Conservation (phyloP, 192 early-diverging fungal species). For the Polychytrium aggregatum region DNA sequence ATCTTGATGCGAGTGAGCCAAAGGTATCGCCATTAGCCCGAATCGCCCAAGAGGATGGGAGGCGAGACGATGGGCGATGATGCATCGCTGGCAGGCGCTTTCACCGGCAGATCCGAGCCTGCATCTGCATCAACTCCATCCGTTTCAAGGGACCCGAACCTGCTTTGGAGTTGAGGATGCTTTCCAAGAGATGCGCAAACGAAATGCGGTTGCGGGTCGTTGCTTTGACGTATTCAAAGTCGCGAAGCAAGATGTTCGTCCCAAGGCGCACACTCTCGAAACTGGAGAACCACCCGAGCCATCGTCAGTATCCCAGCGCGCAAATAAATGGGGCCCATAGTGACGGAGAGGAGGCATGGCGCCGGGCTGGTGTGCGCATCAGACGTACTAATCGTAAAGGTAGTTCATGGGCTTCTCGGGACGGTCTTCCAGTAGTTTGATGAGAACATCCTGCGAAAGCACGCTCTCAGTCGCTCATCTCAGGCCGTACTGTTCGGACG, state of each 20-base stretch:
- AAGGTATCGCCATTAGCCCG: background rate
- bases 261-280: constrained; percentile 18
- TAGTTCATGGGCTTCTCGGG: constrained; percentile 10
- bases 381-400: constrained; percentile 15
- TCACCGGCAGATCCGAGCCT: background rate
- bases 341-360: no score
- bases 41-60: background rate
- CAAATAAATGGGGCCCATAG: background rate
- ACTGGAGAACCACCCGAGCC: constrained; percentile 1
- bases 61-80: background rate
- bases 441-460: constrained; percentile 8
- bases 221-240: constrained; percentile 17
- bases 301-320: background rate
- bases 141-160: background rate
- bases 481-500: no score
- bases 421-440: constrained; percentile 12
- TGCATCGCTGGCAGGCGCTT: background rate
- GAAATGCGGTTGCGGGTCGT: constrained; percentile 9
- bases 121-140: background rate
- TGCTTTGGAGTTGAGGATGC: background rate
- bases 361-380: no score
- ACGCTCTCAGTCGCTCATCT: background rate
- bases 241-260: constrained; percentile 13
- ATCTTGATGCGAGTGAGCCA: background rate
- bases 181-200: constrained; percentile 8